Evolutionary conservation across 2,329 filamentous ascomycete species (phyloP), one percentile per base, ranked within the genome.

Genomic region (Sarocladiaceae sp.): DNA sequence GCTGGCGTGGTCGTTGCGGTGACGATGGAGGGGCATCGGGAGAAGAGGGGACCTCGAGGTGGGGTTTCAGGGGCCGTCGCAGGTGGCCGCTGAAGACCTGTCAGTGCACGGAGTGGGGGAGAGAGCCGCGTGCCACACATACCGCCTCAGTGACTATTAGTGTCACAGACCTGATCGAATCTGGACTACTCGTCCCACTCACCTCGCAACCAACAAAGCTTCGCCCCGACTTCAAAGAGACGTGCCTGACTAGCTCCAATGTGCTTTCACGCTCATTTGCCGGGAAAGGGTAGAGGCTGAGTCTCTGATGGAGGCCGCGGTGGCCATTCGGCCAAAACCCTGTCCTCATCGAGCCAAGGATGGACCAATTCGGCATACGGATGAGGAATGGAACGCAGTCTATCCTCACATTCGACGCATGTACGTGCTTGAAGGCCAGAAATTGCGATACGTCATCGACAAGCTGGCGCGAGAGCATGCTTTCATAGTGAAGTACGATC

Each of bases 21-120:
- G 62, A 66, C 60, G 60, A 64, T 66, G 60, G 64, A 66, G 64
- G 64, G 63, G 64, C 62, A 55, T 35, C 7, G 18, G 18, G 20
- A 15, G 37, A 22, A 23, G 40, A 29, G 44, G 44, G 44, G 25
- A 48, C 5, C 26, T 48, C 44, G 26, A 33, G 26, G 44, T 48
- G 44, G 44, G 44, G 44, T 48, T 52, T 50, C 52, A 37, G 50
- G 52, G 48, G 52, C 47, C 36, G 35, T 44, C 20, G 26, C 7
- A 11, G 26, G 11, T 48, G 26, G 44, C 44, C 28, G 23, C 44
- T 48, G 44, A 33, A 33, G 44, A 29, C 8, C 44, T 48, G 26
- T 48, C 44, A 44, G 40, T 44, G 40, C 3, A 23, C 15, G 35
- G 35, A 15, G 15, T 8, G 29, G 29, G 29, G 8, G 29, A 15